Evolutionary conservation across 1,139 yeast species (phyloP), one percentile per base, ranked within the genome.

Genomic region (Blastobotrys aristatus): DNA sequence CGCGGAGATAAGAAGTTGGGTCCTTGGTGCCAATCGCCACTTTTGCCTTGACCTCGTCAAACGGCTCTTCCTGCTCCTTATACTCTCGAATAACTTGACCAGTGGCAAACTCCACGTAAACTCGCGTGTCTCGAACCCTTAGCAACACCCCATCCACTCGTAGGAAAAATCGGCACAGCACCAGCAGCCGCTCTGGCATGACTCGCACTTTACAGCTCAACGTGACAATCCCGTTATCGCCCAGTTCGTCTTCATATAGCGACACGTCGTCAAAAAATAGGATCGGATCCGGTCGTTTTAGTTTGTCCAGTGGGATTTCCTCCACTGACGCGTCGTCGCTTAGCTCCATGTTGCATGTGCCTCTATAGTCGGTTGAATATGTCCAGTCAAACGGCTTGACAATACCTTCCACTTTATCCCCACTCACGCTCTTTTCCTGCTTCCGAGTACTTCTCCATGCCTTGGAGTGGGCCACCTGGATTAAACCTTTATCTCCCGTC

Each of bases 321-420:
- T 56, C 50, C 6, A 54, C 57, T n/a, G n/a, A n/a, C 60, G 60
- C 20, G 51, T 56, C 22, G 46, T 33, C 40, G 6, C 31, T 20
- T 33, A 29, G 14, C 8, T 24, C 27, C 17, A 10, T 21, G n/a
- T 32, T 22, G 33, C 5, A 38, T 2, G 34, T 35, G 0, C 97
- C 98, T 50, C 72, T 74, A 63, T 90, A 92, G 44, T 73, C 70
- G 0, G 96, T 80, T 0, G 96, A 79, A 63, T 92, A 92, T 0
- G 98, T 92, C 99, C 99, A 92, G 68, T 92, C 98, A 65, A 80
- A 94, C 1, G 96, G 95, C 58, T 84, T 85, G 43, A 82, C 77
- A 50, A 81, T 74, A 37, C 75, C 74, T 51, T 77, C 65, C 8
- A 79, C 70, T 36, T 68, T 68, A 18, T 69, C 74, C 43, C 68